Conservation (phyloP, 345 rosid species). For the Sisymbrium irio region DNA sequence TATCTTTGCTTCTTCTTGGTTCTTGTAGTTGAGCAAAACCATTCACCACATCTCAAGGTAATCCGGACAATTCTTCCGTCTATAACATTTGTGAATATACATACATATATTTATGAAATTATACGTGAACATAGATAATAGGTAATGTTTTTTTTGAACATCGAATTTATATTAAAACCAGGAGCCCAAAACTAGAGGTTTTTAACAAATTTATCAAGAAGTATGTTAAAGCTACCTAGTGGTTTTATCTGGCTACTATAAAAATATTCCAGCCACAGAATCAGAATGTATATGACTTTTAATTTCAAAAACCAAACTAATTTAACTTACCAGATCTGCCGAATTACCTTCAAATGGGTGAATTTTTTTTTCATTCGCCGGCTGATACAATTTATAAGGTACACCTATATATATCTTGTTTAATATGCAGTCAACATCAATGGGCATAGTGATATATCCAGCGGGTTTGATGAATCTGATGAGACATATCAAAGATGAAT, state of each 20-base stretch:
- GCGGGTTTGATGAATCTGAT: slow-evolving; percentile 16
- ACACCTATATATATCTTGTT: neutral
- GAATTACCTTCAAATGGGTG: too few species aligned
- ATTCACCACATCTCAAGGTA: slow-evolving; percentile 34
- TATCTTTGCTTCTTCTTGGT: neutral
- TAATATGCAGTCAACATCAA: slow-evolving; percentile 28
- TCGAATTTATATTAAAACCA: too few species aligned
- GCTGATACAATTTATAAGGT: neutral
- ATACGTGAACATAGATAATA: neutral
- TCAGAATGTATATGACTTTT: neutral
- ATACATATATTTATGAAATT: neutral
- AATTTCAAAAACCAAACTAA: too few species aligned
- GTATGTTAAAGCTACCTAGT: neutral
- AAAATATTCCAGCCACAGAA: neutral
- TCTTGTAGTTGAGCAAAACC: slow-evolving; percentile 11
- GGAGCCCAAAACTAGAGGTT: too few species aligned
- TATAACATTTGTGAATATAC: too few species aligned
- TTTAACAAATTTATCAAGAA: neutral
- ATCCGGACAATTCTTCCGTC: neutral
- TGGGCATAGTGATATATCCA: slow-evolving; percentile 32
- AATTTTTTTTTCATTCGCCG: neutral
- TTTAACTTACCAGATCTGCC: too few species aligned
- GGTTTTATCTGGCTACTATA: neutral
- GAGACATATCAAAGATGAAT: slow-evolving; percentile 33
- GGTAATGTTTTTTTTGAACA: too few species aligned